phyloP scores from a whole-genome alignment of 2,329 filamentous ascomycete species.

The Neurospora sp. region DNA sequence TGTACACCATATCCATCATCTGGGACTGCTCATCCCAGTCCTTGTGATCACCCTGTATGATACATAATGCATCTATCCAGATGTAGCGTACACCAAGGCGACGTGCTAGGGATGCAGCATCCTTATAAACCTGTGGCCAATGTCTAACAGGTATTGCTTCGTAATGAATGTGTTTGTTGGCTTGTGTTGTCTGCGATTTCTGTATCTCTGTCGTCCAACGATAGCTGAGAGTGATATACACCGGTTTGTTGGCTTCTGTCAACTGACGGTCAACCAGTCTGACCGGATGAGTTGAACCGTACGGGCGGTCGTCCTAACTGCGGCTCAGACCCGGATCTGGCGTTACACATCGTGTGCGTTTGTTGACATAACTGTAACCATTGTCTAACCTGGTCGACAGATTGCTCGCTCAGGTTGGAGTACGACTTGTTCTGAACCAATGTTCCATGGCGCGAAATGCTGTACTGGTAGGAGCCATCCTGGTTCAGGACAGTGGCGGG shows the following conservation, averaged over 20 bases:
- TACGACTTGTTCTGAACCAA: neutral
- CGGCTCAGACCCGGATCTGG: neutral
- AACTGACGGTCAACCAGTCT: neutral
- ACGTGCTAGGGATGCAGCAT: neutral
- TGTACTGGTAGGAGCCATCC: neutral
- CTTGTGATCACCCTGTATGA: neutral
- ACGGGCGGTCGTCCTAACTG: neutral
- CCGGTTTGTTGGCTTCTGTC: neutral
- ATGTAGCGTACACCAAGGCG: conserved; percentile 1
- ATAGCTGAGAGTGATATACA: neutral
- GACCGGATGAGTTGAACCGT: neutral
- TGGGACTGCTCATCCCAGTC: neutral
- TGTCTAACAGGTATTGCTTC: neutral
- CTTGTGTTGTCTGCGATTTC: neutral
- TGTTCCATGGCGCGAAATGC: no score
- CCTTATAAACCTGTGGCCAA: neutral
- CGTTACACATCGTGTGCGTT: neutral
- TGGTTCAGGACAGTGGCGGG: neutral
- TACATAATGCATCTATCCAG: conserved; percentile 3
- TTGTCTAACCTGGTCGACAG: neutral
- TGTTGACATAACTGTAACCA: neutral
- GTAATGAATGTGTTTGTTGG: neutral
- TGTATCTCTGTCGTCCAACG: neutral
- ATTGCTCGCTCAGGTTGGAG: neutral
- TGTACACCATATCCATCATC: neutral